Base-by-base conservation (phyloP, 371 early-diverging fungal genomes). In the Chytridium lagenaria region DNA sequence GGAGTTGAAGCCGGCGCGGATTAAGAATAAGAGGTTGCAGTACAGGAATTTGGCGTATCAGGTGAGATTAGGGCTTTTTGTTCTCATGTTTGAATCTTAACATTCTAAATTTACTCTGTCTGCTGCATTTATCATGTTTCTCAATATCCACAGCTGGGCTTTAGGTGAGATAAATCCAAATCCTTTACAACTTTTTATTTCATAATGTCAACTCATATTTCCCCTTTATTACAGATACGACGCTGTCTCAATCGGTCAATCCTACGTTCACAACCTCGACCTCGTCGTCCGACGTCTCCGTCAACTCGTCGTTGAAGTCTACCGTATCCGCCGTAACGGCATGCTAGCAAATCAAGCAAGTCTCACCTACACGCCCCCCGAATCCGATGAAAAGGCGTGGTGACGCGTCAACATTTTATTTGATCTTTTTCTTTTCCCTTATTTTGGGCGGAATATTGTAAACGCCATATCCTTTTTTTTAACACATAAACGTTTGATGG, bases 1-100 rank as follows among this genome's bases (percentile, higher is more conserved):
- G 44, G 72, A 76, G 66, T 19, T 76, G 72, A 68, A 76, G 57
- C 72, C 72, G 31, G 72, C 72, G 31, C 69, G 69, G 69, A 26
- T 71, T 22, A 15, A 36, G 28, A n/a, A 16, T n/a, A 71, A 71
- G 33, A 76, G 72, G 34, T 64, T 63, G 12, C 77, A 76, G 69
- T 76, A 71, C 44, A 49, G 63, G 30, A 76, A 76, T 52, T 50
- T 76, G 19, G 69, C 72, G 26, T 34, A 16, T 34, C 22, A 30
- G 52, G 38, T 71, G 40, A 39, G 57, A n/a, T n/a, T n/a, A n/a
- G n/a, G n/a, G n/a, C n/a, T n/a, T n/a, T n/a, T n/a, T n/a, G n/a
- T n/a, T n/a, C n/a, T n/a, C n/a, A n/a, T n/a, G n/a, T n/a, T n/a
- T 44, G 19, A 44, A 44, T 44, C 44, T 44, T 12, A 44, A 19